Base-by-base conservation (phyloP, 495 filamentous ascomycete genomes). In the Penicillium nucicola region DNA sequence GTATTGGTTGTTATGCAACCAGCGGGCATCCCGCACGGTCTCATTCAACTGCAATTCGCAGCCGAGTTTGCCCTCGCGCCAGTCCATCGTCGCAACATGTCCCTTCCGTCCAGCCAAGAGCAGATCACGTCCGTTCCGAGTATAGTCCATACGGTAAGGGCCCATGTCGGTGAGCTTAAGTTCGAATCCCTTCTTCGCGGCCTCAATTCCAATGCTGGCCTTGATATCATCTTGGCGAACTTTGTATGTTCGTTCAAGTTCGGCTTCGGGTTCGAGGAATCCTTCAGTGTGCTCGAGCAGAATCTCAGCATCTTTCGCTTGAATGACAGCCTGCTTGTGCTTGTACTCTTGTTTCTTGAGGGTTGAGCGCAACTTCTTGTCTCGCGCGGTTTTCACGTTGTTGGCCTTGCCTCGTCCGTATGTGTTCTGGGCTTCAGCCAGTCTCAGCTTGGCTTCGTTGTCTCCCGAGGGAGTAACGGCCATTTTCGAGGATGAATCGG, bases 21-120 rank as follows among this genome's bases (percentile, higher is more conserved):
- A 98, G 58, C 82, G 84, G 14, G 85, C 89, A 76, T 96, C 91
- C 31, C 92, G 73, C 5, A 97, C 81, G 0, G 90, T 97, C 72
- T 97, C 93, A 23, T 81, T 80, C 45, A 97, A 76, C 56, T 98
- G 90, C 48, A 97, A 61, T 67, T 98, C 93, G 60, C 88, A 96
- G 4, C 87, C 89, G 33, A 97, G 67, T 60, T 89, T 95, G 11
- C 91, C 95, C 50, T 87, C 83, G 51, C 93, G 79, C 93, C 93
- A 98, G 70, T 98, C 92, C 83, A 97, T 93, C 2, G 88, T 91
- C 50, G 93, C 92, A 58, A 98, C 76, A 85, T 98, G 93, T 13
- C 93, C 93, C 70, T 95, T 96, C 43, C 89, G 75, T 22, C 93
- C 92, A 45, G 87, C 91, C 40, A 98, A 69, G 32, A 98, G 71